Evolutionary conservation across 2,329 filamentous ascomycete species (phyloP).

Genomic region (Colletotrichum sojae): DNA sequence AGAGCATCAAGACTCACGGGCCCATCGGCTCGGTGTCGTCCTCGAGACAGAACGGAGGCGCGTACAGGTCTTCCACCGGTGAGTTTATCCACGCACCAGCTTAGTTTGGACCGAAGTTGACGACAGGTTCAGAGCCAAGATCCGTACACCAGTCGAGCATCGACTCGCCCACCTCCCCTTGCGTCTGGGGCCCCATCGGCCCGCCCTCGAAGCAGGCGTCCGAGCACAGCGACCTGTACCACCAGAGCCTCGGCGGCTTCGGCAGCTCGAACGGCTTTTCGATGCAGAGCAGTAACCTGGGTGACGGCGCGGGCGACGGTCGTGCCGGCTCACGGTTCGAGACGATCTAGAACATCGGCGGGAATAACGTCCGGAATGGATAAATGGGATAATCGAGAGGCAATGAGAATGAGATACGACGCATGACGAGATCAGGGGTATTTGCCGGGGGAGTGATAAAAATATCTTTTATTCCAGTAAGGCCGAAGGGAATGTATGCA

Average conservation of each 20-base stretch:
- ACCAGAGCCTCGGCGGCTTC: constrained; percentile 11
- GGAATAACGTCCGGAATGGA: background rate
- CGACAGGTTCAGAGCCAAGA: background rate
- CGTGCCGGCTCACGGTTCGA: constrained; percentile 7
- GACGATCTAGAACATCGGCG: background rate
- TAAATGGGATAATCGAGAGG: background rate
- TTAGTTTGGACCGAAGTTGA: background rate
- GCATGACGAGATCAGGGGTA: constrained; percentile 19
- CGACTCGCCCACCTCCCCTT: constrained; percentile 39
- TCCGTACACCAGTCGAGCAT: constrained; percentile 13
- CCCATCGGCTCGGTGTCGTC: constrained; percentile 14
- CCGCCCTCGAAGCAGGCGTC: constrained; percentile 44
- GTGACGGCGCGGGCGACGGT: constrained; percentile 1
- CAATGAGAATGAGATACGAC: constrained; percentile 35
- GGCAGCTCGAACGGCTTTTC: constrained; percentile 10
- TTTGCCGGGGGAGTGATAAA: background rate
- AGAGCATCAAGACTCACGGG: constrained; percentile 6
- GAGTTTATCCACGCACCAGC: background rate
- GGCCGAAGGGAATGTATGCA: constrained; percentile 33
- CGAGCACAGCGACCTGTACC: constrained; percentile 15
- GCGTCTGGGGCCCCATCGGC: constrained; percentile 49
- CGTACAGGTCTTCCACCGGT: constrained; percentile 18
- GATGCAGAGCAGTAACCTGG: constrained; percentile 11
- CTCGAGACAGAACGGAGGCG: constrained; percentile 1
- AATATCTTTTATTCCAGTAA: constrained; percentile 5